These are phyloP conservation scores for Mycena chlorophos DNA, from an alignment of 768 basidiomycete species.

Conservation along the genomic window DNA sequence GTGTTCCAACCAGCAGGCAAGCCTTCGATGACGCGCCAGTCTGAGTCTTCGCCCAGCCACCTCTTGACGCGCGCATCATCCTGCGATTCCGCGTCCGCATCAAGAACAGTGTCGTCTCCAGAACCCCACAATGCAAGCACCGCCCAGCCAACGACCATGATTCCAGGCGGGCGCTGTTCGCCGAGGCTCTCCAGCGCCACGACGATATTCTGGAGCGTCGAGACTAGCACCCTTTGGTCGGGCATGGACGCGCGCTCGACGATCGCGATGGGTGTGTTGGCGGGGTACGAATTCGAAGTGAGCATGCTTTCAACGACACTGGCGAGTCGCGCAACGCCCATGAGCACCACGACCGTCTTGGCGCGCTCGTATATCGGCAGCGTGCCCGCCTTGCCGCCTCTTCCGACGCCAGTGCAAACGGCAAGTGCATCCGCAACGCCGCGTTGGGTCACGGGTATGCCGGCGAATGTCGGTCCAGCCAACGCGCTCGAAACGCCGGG, in stretches of 20 bases:
- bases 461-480: conserved; percentile 85
- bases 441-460: conserved; percentile 93
- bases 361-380: conserved; percentile 87
- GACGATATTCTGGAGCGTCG: conserved; percentile 73
- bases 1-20: conserved; percentile 44
- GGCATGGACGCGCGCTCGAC: conserved; percentile 93
- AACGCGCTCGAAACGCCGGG: conserved; percentile 91
- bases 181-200: conserved; percentile 70
- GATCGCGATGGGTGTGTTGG: conserved; percentile 81
- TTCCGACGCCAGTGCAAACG: conserved; percentile 92
- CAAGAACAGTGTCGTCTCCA: conserved; percentile 73
- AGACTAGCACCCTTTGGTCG: conserved; percentile 83
- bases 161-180: conserved; percentile 91
- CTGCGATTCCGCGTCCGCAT: conserved; percentile 46
- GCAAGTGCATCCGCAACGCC: conserved; percentile 89
- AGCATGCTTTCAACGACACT: conserved; percentile 68
- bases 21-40: conserved; percentile 70
- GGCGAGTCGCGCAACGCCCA: conserved; percentile 89
- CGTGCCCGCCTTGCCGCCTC: conserved; percentile 76
- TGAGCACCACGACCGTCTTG: conserved; percentile 82
- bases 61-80: conserved; percentile 49
- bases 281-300: conserved; percentile 62
- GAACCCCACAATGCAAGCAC: conserved; percentile 72
- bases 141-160: conserved; percentile 95
- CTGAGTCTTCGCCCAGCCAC: conserved; percentile 61